A percentile compares a stretch with the other conserved stretches of the same genome.
Conservation (phyloP, 163 green algal species). For the Trebouxiophyceae sp. region DNA sequence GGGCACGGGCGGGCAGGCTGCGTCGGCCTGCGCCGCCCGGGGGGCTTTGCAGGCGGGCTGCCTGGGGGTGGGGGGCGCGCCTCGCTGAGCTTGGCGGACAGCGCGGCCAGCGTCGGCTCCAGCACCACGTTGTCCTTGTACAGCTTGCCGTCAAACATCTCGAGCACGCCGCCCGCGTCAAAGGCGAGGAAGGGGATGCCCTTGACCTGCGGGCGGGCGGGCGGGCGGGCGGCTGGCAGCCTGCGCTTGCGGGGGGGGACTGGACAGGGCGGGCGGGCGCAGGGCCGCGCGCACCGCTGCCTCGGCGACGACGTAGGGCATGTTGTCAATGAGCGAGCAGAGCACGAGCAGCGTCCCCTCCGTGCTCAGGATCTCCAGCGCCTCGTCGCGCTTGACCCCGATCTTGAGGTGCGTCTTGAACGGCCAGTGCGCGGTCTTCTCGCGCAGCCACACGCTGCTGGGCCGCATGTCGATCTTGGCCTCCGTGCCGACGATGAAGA, state of each 20-base stretch:
- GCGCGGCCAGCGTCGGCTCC: background rate
- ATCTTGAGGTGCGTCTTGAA: slow-evolving; percentile 6
- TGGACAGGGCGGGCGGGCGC: background rate
- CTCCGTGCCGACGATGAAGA: slow-evolving; percentile 12
- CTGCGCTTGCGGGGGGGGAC: too few species aligned
- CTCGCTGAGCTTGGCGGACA: slow-evolving; percentile 5
- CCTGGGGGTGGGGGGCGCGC: background rate
- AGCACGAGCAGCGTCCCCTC: slow-evolving; percentile 12
- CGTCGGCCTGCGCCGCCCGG: background rate
- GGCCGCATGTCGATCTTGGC: slow-evolving; percentile 13
- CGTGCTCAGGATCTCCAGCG: slow-evolving; percentile 8
- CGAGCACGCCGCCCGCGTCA: slow-evolving; percentile 12
- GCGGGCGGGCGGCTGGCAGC: too few species aligned
- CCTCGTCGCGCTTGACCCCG: background rate
- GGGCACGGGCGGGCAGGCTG: background rate
- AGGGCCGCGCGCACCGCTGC: background rate
- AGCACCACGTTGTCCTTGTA: slow-evolving; percentile 5
- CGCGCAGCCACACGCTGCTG: slow-evolving; percentile 2
- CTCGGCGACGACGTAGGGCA: slow-evolving; percentile 12
- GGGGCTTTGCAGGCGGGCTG: background rate
- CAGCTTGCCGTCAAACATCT: slow-evolving; percentile 10
- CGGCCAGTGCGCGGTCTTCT: slow-evolving; percentile 6
- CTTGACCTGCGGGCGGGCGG: slow-evolving; percentile 9
- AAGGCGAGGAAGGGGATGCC: slow-evolving; percentile 14
- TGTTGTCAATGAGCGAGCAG: slow-evolving; percentile 9